Evolutionary conservation across 2,329 filamentous ascomycete species (phyloP).

Genomic region (Grosmannia huntii): DNA sequence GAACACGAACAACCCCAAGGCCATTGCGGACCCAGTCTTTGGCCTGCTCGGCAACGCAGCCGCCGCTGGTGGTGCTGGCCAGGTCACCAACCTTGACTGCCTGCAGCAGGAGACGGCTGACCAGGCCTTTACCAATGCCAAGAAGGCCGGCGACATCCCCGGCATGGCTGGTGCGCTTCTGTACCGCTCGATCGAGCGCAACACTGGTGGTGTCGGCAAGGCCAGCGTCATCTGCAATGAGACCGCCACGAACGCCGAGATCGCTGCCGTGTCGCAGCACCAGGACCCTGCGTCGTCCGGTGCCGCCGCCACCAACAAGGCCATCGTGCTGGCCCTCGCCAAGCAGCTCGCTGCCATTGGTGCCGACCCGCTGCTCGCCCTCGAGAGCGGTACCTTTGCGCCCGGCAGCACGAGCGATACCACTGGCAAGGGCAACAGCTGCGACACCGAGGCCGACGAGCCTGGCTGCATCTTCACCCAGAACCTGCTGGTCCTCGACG

Average conservation of each 20-base stretch:
- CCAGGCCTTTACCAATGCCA: constrained; percentile 49
- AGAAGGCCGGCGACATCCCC: constrained; percentile 37
- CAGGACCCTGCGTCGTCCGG: constrained; percentile 54
- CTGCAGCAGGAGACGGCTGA: constrained; percentile 46
- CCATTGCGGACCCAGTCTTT: constrained; percentile 34
- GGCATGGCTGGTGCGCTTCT: constrained; percentile 40
- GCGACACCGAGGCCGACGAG: constrained; percentile 34
- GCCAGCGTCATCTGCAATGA: constrained; percentile 44
- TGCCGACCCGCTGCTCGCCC: constrained; percentile 47
- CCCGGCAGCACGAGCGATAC: constrained; percentile 34
- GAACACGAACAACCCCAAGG: constrained; percentile 32
- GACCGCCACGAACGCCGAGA: constrained; percentile 49
- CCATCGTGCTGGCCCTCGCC: constrained; percentile 45
- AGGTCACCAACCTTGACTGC: constrained; percentile 36
- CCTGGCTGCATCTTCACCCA: constrained; percentile 42
- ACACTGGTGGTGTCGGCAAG: constrained; percentile 43
- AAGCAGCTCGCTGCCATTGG: constrained; percentile 47
- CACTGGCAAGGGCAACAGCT: constrained; percentile 37
- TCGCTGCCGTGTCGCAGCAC: constrained; percentile 49
- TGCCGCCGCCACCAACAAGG: constrained; percentile 39
- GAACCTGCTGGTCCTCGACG: constrained; percentile 42
- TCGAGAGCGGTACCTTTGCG: constrained; percentile 49
- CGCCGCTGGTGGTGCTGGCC: constrained; percentile 18
- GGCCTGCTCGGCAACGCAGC: constrained; percentile 34
- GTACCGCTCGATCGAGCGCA: constrained; percentile 44